A percentile compares a stretch with the other conserved stretches of the same genome.
phyloP scores from a whole-genome alignment of 2,329 filamentous ascomycete species.

The Beauveria medogensis region DNA sequence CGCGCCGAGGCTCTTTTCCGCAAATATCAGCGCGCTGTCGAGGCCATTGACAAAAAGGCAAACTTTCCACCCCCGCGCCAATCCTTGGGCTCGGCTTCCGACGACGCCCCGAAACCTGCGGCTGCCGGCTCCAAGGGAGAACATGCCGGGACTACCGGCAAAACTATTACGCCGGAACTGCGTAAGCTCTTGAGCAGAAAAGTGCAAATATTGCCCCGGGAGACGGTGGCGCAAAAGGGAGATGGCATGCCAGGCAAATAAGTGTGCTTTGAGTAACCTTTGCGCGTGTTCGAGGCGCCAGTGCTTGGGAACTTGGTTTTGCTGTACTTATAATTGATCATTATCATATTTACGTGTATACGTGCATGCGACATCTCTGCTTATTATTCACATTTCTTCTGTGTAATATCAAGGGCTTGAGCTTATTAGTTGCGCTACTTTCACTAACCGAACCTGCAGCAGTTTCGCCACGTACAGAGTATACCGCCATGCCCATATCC shows the following conservation, averaged over 20 bases:
- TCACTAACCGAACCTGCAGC: not conserved
- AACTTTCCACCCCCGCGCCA: slow-evolving; percentile 59
- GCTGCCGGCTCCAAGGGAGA: slow-evolving; percentile 26
- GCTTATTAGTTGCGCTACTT: not conserved
- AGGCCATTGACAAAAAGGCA: slow-evolving; percentile 84
- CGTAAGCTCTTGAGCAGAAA: slow-evolving; percentile 43
- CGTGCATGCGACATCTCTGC: not conserved
- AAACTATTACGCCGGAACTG: slow-evolving; percentile 49
- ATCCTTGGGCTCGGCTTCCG: not conserved
- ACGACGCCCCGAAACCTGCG: slow-evolving; percentile 4
- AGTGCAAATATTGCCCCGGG: slow-evolving; percentile 35
- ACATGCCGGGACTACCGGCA: slow-evolving; percentile 24
- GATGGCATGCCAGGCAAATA: slow-evolving; percentile 27
- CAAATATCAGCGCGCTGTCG: slow-evolving; percentile 79
- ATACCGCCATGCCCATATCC: not conserved
- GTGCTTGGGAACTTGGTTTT: not conserved
- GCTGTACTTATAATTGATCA: not conserved
- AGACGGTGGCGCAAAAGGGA: slow-evolving; percentile 26
- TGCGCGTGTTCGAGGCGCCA: not conserved
- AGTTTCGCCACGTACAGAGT: not conserved
- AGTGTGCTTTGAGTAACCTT: not conserved
- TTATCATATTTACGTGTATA: not conserved
- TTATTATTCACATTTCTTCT: not conserved
- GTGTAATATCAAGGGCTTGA: not conserved
- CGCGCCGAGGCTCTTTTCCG: slow-evolving; percentile 83